A percentile compares a stretch with the other conserved stretches of the same genome.
These are phyloP conservation scores for Lipomyces mesembrius DNA, from an alignment of 805 yeast genomes.

Conservation along the genomic window DNA sequence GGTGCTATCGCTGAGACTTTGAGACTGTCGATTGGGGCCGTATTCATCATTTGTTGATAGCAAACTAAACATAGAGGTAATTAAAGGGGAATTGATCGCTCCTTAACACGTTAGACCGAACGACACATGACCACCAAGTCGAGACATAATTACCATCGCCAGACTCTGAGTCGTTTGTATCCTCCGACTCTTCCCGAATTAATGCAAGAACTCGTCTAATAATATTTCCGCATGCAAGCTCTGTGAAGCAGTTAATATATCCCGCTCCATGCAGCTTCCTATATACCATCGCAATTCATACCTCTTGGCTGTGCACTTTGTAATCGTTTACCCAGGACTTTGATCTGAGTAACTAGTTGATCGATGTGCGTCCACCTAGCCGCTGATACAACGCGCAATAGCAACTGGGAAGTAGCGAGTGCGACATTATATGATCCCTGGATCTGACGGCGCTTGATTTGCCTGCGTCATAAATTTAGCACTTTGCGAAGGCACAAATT, in stretches of 20 bases:
- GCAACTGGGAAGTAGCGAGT: conserved; percentile 79
- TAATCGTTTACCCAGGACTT: conserved; percentile 71
- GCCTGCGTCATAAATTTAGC: conserved; percentile 13
- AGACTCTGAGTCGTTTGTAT: conserved; percentile 44
- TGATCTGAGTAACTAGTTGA: conserved; percentile 71
- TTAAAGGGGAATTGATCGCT: conserved; percentile 55
- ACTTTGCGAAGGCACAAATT: background rate
- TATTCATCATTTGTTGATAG: conserved; percentile 48
- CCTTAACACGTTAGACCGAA: conserved; percentile 1
- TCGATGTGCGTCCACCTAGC: conserved; percentile 84
- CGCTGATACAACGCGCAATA: conserved; percentile 85
- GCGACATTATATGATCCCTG: conserved; percentile 83
- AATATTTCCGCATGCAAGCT: conserved; percentile 86
- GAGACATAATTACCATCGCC: conserved; percentile 21
- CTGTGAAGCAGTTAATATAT: conserved; percentile 43
- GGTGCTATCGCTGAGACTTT: conserved; percentile 48
- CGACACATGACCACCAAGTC: background rate
- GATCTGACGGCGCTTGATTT: conserved; percentile 80
- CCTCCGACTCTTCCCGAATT: conserved; percentile 83
- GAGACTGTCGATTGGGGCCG: conserved; percentile 5
- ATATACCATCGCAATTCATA: background rate
- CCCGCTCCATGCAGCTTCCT: background rate
- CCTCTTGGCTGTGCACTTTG: conserved; percentile 77
- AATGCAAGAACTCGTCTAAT: conserved; percentile 85
- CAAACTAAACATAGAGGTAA: conserved; percentile 84